Percentiles rank a stretch among this genome's conserved stretches.
Evolutionary conservation across 192 early-diverging fungal genomes (phyloP).

Genomic region (Phlyctochytrium arcticum): DNA sequence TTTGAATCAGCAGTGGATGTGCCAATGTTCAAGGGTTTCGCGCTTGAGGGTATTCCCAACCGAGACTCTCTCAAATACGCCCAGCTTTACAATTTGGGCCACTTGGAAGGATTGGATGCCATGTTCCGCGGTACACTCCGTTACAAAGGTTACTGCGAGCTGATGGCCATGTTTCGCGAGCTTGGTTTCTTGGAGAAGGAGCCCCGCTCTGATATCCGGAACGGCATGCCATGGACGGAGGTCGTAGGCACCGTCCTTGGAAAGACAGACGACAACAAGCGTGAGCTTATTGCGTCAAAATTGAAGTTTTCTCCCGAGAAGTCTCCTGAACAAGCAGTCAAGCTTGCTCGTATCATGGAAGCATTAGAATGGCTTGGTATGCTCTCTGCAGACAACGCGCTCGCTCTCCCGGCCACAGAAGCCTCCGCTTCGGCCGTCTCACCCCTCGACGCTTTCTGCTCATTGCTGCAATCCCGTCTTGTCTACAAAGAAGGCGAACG

Average conservation of each 20-base stretch:
- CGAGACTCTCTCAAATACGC: constrained; percentile 88
- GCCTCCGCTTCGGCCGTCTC: constrained; percentile 36
- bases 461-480: constrained; percentile 71
- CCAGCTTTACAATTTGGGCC: constrained; percentile 76
- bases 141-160: constrained; percentile 85
- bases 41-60: constrained; percentile 92
- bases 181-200: constrained; percentile 73
- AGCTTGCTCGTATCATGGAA: constrained; percentile 44
- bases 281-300: constrained; percentile 10
- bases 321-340: constrained; percentile 1
- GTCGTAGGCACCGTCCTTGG: constrained; percentile 16
- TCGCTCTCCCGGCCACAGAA: constrained; percentile 37
- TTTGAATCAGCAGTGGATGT: constrained; percentile 72
- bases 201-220: constrained; percentile 25
- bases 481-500: constrained; percentile 74
- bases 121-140: constrained; percentile 96
- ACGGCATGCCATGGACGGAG: constrained; percentile 23
- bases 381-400: constrained; percentile 8
- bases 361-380: constrained; percentile 55
- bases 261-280: neutral
- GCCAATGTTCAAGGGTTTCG: constrained; percentile 79
- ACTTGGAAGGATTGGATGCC: constrained; percentile 66
- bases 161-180: constrained; percentile 74
- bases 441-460: constrained; percentile 79
- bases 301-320: neutral